Evolutionary conservation across 2,329 filamentous ascomycete species (phyloP), one percentile per base, ranked within the genome.

Genomic region (Phaeosphaeriaceae sp.): DNA sequence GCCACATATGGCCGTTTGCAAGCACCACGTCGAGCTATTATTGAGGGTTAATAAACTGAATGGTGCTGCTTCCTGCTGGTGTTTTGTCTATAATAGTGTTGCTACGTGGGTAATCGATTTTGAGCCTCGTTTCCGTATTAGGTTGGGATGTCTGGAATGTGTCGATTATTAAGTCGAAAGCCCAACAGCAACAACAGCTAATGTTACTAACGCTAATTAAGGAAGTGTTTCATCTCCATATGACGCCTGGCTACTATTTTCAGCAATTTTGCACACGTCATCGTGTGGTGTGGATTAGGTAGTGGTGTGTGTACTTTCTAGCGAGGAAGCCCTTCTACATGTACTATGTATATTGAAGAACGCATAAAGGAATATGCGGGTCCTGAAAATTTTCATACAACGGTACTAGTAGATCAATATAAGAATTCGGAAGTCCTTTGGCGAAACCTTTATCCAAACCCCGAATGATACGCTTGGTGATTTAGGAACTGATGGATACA

Each of bases 111-210:
- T 40, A 33, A 41, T 40, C 30, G 26, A 43, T 42, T 40, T 44
- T 29, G 34, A 39, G 16, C 42, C 33, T 50, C 42, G 49, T 20
- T 54, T 55, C 56, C 58, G 61, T 34, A 49, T 61, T 42, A 49
- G 56, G 52, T 42, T 18, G 5, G n/a, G 16, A n/a, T 32, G 54
- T 49, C 40, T 58, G 60, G 63, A 66, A 66, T 66, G 60, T 54
- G 50, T 52, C 45, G 48, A 29, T 30, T 16, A 26, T 29, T 12
- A 18, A 41, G 29, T 12, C 17, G 18, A 12, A 12, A 13, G 15
- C 23, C 36, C 12, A 35, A 39, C 34, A 35, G 33, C 36, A 29
- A 30, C 39, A 23, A 20, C 16, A 7, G 9, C 13, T 28, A 17
- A 18, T 6, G 9, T 21, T 17, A 15, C 17, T 3, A 32, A 46